Evolutionary conservation across 768 basidiomycete genomes (phyloP), one percentile per base, ranked within the genome.

Genomic region (Kwoniella heveanensis): DNA sequence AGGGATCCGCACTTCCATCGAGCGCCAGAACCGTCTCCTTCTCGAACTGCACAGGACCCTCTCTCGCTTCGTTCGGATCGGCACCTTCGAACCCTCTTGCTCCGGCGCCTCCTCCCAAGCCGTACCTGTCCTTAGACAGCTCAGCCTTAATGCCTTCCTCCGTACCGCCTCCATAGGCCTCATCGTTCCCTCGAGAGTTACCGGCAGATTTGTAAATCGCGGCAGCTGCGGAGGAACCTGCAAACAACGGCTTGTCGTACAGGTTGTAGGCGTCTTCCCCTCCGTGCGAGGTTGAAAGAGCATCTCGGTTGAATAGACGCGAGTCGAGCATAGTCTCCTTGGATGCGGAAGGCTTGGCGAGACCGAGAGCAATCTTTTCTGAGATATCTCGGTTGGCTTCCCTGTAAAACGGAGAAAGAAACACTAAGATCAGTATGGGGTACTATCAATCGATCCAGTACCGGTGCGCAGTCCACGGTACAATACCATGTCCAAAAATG

Each of bases 341-440:
- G 37, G 92, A 92, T 65, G 90, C 76, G 0, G 94, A 93, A 6
- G 96, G 96, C 80, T 98, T 99, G 30, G 96, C 96, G 52, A 99
- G 86, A 39, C 96, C 96, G 30, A 99, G 87, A 3, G 96, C 96
- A 56, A 99, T 88, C 84, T 99, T 98, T 82, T 99, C 96, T 1
- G 96, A 99, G 51, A 99, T 98, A 80, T 98, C 96, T 74, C 96
- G 91, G 79, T 98, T 95, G 82, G 96, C 93, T 70, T 97, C 92
- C 58, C 83, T 83, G 64, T 26, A 29, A 10, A 12, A 32, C 32
- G 13, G 13, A 32, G 13, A 13, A 6, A 32, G 13, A 32, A 32
- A 32, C n/a, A n/a, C n/a, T n/a, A n/a, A n/a, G n/a, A n/a, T n/a
- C n/a, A n/a, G n/a, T n/a, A n/a, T n/a, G n/a, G n/a, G n/a, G n/a